phyloP scores from a whole-genome alignment of 805 yeast species.

The Barnettozyma sp. region DNA sequence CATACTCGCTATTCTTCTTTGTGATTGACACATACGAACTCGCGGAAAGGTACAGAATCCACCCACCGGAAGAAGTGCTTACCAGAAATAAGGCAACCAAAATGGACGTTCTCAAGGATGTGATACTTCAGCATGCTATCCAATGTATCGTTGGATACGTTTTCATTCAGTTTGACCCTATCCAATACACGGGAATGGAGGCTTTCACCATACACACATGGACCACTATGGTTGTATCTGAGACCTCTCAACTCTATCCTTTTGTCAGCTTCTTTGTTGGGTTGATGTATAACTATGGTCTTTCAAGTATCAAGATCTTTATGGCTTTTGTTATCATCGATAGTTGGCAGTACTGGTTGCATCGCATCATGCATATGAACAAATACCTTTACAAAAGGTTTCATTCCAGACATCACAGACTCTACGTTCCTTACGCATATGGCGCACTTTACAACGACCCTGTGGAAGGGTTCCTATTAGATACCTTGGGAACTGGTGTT shows the following conservation, averaged over 20 bases:
- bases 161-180: slow-evolving; percentile 50
- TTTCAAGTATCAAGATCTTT: slow-evolving; percentile 49
- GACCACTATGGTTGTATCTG: slow-evolving; percentile 17
- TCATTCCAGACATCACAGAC: slow-evolving; percentile 91
- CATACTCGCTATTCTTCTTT: slow-evolving; percentile 65
- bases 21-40: slow-evolving; percentile 65
- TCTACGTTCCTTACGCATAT: slow-evolving; percentile 93
- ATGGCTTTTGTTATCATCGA: slow-evolving; percentile 74
- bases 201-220: slow-evolving; percentile 39
- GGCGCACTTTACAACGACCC: slow-evolving; percentile 96
- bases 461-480: slow-evolving; percentile 86
- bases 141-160: slow-evolving; percentile 67
- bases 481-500: slow-evolving; percentile 87
- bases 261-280: slow-evolving; percentile 20
- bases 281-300: slow-evolving; percentile 55
- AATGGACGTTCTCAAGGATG: slow-evolving; percentile 70
- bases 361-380: slow-evolving; percentile 82
- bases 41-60: slow-evolving; percentile 82
- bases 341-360: slow-evolving; percentile 92
- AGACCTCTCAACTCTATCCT: slow-evolving; percentile 32
- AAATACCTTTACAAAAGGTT: slow-evolving; percentile 66
- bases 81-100: slow-evolving; percentile 69
- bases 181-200: slow-evolving; percentile 47
- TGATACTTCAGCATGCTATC: slow-evolving; percentile 73
- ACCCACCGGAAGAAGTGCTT: slow-evolving; percentile 81